Evolutionary conservation across 1,284 basidiomycete species (phyloP), one percentile per base, ranked within the genome.

Genomic region (Ustilago curta): DNA sequence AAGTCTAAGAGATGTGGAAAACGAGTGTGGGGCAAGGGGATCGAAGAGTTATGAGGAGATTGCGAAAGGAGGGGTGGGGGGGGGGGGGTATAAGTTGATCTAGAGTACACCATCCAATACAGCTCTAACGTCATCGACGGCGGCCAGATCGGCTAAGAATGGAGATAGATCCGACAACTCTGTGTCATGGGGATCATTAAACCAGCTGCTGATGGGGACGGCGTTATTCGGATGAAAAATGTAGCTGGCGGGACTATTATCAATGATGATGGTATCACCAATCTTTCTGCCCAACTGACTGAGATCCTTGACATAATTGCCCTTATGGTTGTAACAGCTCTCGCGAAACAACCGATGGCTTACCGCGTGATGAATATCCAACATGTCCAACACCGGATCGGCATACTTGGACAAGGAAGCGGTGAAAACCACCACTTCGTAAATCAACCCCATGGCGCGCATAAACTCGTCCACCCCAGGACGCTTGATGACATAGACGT

Each of bases 181-280:
- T 31, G 95, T 97, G 86, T 98, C 96, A 53, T 82, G 81, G 5
- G 86, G 86, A 69, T 87, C 86, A 86, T 97, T 98, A 88, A 99
- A 99, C 97, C 96, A 99, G 64, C 94, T 96, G 52, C 95, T 97
- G 60, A 99, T 95, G 9, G 96, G 96, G 7, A 98, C 96, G 44
- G 97, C 97, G 83, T 98, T 99, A 87, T 97, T 97, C 18, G 95
- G 95, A 84, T 99, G 96, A 89, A 99, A 99, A 79, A 99, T 96
- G 86, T 99, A 99, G 8, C 94, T 97, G 14, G 97, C 96, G 12
- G 96, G 96, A 42, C 95, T 97, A 86, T 99, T 99, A 88, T 99
- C 96, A 76, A 99, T 90, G 86, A 99, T 99, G 83, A 99, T 98
- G 69, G 92, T 93, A 82, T 96, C 94, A 42, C 90, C 89, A 76